Conservation (phyloP, 108 stramenopile species). For the Mediolabrus comicus region DNA sequence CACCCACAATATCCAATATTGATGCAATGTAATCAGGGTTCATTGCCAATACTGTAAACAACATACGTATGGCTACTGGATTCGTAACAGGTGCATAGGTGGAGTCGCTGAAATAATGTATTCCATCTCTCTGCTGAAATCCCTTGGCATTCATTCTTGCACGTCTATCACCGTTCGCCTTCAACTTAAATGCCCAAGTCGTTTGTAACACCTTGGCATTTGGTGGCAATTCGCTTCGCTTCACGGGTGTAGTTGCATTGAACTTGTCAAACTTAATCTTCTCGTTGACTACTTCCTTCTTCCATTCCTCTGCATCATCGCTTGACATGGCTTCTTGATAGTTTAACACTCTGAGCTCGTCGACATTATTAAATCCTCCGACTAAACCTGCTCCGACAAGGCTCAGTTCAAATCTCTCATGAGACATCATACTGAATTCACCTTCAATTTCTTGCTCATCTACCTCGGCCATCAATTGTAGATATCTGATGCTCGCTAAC, state of each 20-base stretch:
- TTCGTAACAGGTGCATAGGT: slow-evolving; percentile 24
- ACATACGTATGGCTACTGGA: slow-evolving; percentile 1
- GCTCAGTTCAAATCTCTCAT: too few species aligned
- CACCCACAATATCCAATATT: slow-evolving; percentile 1
- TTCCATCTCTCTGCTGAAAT: slow-evolving; percentile 19
- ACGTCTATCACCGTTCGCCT: slow-evolving; percentile 1
- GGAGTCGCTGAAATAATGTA: slow-evolving; percentile 5
- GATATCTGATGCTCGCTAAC: too few species aligned
- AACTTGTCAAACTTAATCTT: background rate
- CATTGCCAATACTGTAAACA: background rate
- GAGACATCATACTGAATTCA: too few species aligned
- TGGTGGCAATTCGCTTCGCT: background rate
- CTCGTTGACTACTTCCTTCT: slow-evolving; percentile 23
- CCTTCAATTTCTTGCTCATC: too few species aligned
- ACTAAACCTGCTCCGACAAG: slow-evolving; percentile 1
- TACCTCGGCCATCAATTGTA: too few species aligned
- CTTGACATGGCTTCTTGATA: slow-evolving; percentile 29
- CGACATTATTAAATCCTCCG: slow-evolving; percentile 20
- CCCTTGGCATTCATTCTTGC: slow-evolving; percentile 17
- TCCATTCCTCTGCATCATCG: slow-evolving; percentile 14
- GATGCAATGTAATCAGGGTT: background rate
- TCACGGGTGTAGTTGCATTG: background rate
- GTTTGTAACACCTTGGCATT: background rate
- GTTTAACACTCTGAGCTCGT: slow-evolving; percentile 26
- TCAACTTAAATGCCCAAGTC: slow-evolving; percentile 27